Percentiles rank a stretch among this genome's conserved stretches.
phyloP scores from a whole-genome alignment of 139 green algal genomes.

The Asterochloris erici region DNA sequence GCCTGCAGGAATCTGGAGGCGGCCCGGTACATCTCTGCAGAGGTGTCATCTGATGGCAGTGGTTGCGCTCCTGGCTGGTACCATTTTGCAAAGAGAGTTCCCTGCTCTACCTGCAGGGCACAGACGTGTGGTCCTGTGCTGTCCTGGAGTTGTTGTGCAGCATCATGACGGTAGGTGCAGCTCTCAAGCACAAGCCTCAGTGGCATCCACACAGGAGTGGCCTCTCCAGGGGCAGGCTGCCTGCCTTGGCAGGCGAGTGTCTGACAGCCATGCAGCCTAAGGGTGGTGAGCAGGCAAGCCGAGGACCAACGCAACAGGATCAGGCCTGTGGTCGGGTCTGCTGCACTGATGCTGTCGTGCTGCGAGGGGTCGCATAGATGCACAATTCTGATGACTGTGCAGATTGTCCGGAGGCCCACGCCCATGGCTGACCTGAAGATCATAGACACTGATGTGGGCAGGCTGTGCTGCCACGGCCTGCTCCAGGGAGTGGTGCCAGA shows the following conservation, averaged over 20 bases:
- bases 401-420: too few species aligned
- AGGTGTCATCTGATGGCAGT: conserved; percentile 61
- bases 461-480: conserved; percentile 59
- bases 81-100: conserved; percentile 85
- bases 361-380: too few species aligned
- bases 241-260: too few species aligned
- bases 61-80: conserved; percentile 54
- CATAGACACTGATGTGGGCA: conserved; percentile 90
- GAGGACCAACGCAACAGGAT: background rate
- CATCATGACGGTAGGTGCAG: too few species aligned
- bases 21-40: conserved; percentile 74
- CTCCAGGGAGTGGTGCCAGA: conserved; percentile 67
- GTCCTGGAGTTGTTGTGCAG: too few species aligned
- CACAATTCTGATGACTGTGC: too few species aligned
- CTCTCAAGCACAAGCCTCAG: too few species aligned
- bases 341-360: too few species aligned
- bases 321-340: too few species aligned
- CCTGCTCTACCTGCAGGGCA: conserved; percentile 74
- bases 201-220: too few species aligned
- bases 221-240: too few species aligned
- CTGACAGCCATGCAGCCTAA: too few species aligned
- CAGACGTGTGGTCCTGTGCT: background rate
- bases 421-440: conserved; percentile 73
- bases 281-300: background rate
- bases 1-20: conserved; percentile 52